Evolutionary conservation across 805 yeast genomes (phyloP), one percentile per base, ranked within the genome.

Genomic region (Zygoascus bituminiphila): DNA sequence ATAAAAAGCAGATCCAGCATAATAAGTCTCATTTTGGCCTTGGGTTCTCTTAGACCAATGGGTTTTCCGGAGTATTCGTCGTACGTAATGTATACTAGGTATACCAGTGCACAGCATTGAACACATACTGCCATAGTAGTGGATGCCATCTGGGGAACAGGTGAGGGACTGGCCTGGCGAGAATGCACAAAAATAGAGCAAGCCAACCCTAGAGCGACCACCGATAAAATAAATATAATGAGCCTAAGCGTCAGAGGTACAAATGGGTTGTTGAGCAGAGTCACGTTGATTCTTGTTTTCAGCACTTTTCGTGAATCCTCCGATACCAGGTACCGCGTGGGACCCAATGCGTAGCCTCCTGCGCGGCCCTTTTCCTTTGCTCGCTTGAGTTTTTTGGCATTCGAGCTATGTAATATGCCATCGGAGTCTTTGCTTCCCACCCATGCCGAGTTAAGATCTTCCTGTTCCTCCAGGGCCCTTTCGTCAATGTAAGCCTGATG

Each of bases 51-150:
- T 41, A 93, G 71, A 0, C 98, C 98, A 44, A 93, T 64, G 0
- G 98, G 98, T 61, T 87, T 84, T 12, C 96, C 94, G 21, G 82
- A 76, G 65, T 87, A 91, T 65, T 93, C 98, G 64, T 93, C 98
- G 59, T 79, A 81, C 2, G 95, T 80, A 62, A 91, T 86, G 64
- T 86, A 88, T 2, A 81, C 66, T 48, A 88, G 74, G 62, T 93
- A 93, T 0, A 79, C 75, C 22, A 87, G 66, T 2, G 96, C 95
- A 52, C 81, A 71, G 24, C 87, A 70, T 59, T 88, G 91, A 3
- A 91, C 95, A 46, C 80, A 80, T 2, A 93, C 76, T 2, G 97
- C 93, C 95, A 93, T 88, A 41, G 89, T 81, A 0, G 98, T 86
- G 57, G 95, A 82, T 15, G 98, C 84, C 59, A 85, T 88, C 61